Percentiles rank a stretch among this genome's conserved stretches.
These are phyloP conservation scores for Astragalus membranaceus DNA, from an alignment of 306 rosid genomes.

Conservation along the genomic window DNA sequence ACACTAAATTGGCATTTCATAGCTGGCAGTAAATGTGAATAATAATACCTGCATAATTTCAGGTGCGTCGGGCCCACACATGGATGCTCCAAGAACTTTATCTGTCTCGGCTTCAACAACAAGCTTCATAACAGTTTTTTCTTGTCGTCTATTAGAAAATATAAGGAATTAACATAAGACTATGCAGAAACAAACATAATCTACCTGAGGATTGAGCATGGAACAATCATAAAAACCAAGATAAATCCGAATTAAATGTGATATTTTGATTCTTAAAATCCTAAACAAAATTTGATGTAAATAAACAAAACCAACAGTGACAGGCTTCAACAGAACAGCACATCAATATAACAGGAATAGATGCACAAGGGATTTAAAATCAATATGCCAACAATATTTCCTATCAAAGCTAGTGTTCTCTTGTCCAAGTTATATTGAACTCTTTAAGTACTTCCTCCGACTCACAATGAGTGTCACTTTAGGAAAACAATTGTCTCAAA, in stretches of 20 bases:
- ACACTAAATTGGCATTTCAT: neutral
- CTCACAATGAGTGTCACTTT: no score
- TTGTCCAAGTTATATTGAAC: constrained; percentile 13
- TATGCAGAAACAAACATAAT: neutral
- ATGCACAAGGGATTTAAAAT: neutral
- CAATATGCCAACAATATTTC: neutral
- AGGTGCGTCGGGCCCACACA: constrained; percentile 95
- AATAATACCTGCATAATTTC: constrained; percentile 82
- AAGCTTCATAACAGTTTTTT: constrained; percentile 87
- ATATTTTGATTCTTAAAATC: neutral
- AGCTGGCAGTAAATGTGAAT: neutral
- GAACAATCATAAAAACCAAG: neutral
- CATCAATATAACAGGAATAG: neutral
- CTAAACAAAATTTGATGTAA: neutral
- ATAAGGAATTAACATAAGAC: no score
- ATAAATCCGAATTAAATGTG: neutral
- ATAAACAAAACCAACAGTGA: neutral
- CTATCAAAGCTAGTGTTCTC: neutral
- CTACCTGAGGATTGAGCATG: neutral
- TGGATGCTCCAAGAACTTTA: constrained; percentile 83
- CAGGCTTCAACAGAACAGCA: neutral
- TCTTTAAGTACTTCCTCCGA: neutral
- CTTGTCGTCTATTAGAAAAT: constrained; percentile 68
- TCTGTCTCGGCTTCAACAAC: constrained; percentile 86
- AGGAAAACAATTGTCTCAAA: no score